These are phyloP conservation scores for Plantago elongata DNA, from an alignment of 257 asterid genomes.

Conservation along the genomic window DNA sequence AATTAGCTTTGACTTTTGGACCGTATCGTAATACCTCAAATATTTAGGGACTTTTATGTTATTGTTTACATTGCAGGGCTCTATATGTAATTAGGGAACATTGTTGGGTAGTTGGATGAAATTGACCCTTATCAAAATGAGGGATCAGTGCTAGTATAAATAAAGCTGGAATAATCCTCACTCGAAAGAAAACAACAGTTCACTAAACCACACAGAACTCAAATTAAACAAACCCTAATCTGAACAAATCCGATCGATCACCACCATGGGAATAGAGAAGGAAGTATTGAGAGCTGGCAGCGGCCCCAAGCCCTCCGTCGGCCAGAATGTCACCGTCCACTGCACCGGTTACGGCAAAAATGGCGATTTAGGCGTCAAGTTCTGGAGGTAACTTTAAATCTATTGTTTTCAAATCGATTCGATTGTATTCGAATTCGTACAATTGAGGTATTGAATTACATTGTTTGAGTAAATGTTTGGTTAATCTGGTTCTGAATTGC, in stretches of 20 bases:
- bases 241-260: slow-evolving; percentile 17
- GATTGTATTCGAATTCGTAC: neutral
- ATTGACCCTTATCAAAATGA: too few relatives aligned
- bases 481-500: slow-evolving; percentile 19
- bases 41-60: too few relatives aligned
- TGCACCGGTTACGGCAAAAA: slow-evolving; percentile 97
- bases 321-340: slow-evolving; percentile 92
- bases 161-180: too few relatives aligned
- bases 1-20: too few relatives aligned
- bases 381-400: slow-evolving; percentile 71
- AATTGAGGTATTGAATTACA: slow-evolving; percentile 4
- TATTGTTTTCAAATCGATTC: neutral
- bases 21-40: too few relatives aligned
- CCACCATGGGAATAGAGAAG: slow-evolving; percentile 80
- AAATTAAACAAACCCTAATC: slow-evolving; percentile 24
- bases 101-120: too few relatives aligned
- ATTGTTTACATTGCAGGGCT: too few relatives aligned
- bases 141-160: too few relatives aligned
- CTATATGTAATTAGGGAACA: too few relatives aligned
- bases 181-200: too few relatives aligned
- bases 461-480: slow-evolving; percentile 1
- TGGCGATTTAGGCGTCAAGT: slow-evolving; percentile 57
- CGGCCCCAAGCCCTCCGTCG: slow-evolving; percentile 75
- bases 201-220: too few relatives aligned
- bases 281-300: slow-evolving; percentile 55